Evolutionary conservation across 805 yeast species (phyloP).

Genomic region (Metschnikowia sp.): DNA sequence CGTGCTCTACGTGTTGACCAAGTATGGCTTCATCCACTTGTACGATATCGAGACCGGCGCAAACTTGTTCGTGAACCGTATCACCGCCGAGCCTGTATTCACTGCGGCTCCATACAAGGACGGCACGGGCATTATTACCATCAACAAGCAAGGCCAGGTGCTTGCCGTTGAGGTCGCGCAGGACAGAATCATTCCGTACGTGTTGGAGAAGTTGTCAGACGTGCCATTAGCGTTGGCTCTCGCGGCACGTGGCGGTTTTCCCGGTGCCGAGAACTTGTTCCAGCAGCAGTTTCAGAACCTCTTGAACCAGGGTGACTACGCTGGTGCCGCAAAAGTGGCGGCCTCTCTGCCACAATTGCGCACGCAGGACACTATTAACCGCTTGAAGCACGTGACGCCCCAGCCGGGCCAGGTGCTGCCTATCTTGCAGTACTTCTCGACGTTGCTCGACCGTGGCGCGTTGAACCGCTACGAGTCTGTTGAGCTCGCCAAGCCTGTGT

Average conservation of each 20-base stretch:
- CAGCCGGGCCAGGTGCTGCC: conserved; percentile 96
- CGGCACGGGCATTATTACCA: conserved; percentile 82
- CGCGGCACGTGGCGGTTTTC: conserved; percentile 93
- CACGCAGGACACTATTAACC: conserved; percentile 90
- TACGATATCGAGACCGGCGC: conserved; percentile 92
- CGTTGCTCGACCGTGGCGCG: conserved; percentile 86
- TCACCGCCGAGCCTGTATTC: conserved; percentile 92
- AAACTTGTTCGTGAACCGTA: conserved; percentile 91
- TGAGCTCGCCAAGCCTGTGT: conserved; percentile 91
- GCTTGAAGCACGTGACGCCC: conserved; percentile 84
- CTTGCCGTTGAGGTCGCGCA: conserved; percentile 86
- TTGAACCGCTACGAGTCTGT: conserved; percentile 90
- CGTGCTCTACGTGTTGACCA: conserved; percentile 83
- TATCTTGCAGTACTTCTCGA: conserved; percentile 86
- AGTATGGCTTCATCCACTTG: conserved; percentile 93
- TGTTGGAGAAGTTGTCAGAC: conserved; percentile 80
- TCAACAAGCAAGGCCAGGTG: conserved; percentile 94
- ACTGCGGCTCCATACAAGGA: conserved; percentile 74
- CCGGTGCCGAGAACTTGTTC: conserved; percentile 94
- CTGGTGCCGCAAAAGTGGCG: conserved; percentile 93
- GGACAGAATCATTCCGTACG: conserved; percentile 83
- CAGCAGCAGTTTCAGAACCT: conserved; percentile 86
- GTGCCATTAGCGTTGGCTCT: conserved; percentile 81
- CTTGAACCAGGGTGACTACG: conserved; percentile 80
- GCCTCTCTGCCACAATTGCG: conserved; percentile 91